A percentile compares a stretch with the other conserved stretches of the same genome.
Conservation (phyloP, 331 rosid genomes). For the Malus hybrid region DNA sequence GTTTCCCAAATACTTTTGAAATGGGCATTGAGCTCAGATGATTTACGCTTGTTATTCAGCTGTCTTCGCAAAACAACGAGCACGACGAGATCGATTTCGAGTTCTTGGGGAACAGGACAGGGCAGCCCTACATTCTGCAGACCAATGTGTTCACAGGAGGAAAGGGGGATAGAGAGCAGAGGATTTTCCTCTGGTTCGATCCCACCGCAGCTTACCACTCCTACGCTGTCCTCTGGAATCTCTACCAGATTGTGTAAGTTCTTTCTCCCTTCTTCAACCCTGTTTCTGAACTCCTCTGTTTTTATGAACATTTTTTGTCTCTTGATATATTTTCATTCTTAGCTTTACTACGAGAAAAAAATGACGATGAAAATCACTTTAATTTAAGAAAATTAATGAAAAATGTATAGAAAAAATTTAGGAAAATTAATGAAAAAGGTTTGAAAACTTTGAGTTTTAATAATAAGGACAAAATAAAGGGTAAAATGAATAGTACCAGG, state of each 20-base stretch:
- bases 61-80: conserved; percentile 78
- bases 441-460: too few relatives aligned
- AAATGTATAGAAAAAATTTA: too few relatives aligned
- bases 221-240: conserved; percentile 83
- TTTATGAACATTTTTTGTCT: neutral
- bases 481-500: too few relatives aligned
- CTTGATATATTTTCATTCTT: too few relatives aligned
- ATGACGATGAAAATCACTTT: too few relatives aligned
- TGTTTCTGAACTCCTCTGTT: neutral
- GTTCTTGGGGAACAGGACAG: conserved; percentile 94
- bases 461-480: too few relatives aligned
- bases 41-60: conserved; percentile 18
- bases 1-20: neutral
- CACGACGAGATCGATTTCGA: conserved; percentile 96
- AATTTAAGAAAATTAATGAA: too few relatives aligned
- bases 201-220: conserved; percentile 70
- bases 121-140: conserved; percentile 87
- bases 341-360: too few relatives aligned
- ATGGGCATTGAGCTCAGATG: neutral
- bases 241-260: conserved; percentile 65
- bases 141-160: conserved; percentile 98
- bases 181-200: conserved; percentile 95
- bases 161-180: conserved; percentile 76
- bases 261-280: neutral
- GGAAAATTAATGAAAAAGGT: too few relatives aligned